These are phyloP conservation scores for Epichloe sibirici DNA, from an alignment of 2,329 filamentous ascomycete species.

Conservation along the genomic window DNA sequence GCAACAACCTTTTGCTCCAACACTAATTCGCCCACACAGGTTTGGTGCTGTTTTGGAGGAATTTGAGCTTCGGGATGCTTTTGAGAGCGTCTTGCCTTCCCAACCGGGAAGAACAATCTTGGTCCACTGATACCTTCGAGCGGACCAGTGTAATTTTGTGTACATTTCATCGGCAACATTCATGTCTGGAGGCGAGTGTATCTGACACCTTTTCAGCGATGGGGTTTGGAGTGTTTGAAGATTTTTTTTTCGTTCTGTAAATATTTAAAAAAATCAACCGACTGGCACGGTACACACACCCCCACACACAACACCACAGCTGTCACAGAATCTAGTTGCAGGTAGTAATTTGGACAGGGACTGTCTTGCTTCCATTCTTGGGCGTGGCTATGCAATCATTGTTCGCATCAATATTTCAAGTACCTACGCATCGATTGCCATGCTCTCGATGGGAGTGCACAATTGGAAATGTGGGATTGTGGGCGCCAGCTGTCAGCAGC, in stretches of 20 bases:
- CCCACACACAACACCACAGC: too few relatives aligned
- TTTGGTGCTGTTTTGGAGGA: constrained; percentile 54
- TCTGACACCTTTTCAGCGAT: neutral
- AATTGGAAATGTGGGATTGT: constrained; percentile 4
- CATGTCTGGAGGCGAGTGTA: neutral
- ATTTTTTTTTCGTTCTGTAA: neutral
- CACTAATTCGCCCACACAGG: constrained; percentile 19
- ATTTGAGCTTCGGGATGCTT: constrained; percentile 63
- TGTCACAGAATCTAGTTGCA: neutral
- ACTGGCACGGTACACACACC: neutral
- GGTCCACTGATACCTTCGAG: constrained; percentile 5
- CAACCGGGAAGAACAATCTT: constrained; percentile 8
- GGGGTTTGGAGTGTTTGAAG: neutral
- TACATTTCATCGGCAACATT: neutral
- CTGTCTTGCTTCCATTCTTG: too few relatives aligned
- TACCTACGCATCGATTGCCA: too few relatives aligned
- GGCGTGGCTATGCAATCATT: neutral
- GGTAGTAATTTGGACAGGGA: too few relatives aligned
- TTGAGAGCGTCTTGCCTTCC: constrained; percentile 45
- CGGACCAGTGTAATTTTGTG: neutral
- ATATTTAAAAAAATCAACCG: neutral
- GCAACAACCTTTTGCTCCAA: neutral
- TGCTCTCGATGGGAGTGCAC: neutral
- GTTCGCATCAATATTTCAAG: neutral
- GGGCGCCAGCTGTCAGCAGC: constrained; percentile 1